Evolutionary conservation across 352 stramenopile species (phyloP), one percentile per base, ranked within the genome.

Genomic region (Phytophthora fragariaefolia): DNA sequence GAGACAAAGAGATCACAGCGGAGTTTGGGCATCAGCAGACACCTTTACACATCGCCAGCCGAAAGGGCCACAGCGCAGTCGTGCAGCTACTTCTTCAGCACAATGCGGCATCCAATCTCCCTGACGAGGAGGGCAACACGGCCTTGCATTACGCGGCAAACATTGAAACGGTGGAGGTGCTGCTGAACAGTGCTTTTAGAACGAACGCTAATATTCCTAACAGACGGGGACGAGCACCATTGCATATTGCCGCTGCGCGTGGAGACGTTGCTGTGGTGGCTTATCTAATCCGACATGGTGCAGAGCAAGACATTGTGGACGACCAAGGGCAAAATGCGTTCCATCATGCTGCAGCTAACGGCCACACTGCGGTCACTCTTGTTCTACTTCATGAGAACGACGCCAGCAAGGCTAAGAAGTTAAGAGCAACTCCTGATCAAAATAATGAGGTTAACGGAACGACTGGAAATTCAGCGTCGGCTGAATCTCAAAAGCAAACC

Each of bases 171-270:
- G 88, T 84, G 15, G 74, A 91, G 28, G 79, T 86, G 4, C 63
- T 95, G 22, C 38, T 95, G 7, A 81, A 77, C 38, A 81, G 47
- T 30, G 55, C 80, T 7, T 91, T 86, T 42, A 77, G 77, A 32
- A 93, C 83, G 22, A 94, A 94, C 47, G 73, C 85, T 3, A 93
- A 96, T 65, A 94, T 94, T 47, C 86, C 88, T 2, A 96, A 94
- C 55, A 64, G 73, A 6, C 68, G 86, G 55, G 88, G 85, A 10
- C 83, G 88, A 38, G 92, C 87, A 17, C 79, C 88, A 8, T 60
- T 96, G 24, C 88, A 96, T 32, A 73, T 94, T 62, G 86, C 85
- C 34, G 83, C 88, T 2, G 75, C 79, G 1, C 81, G 70, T 18
- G 88, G 88, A 45, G 76, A 91, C 40, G 84, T 94, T n/a, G 83